Percentiles rank a stretch among this genome's conserved stretches.
Evolutionary conservation across 2,329 filamentous ascomycete genomes (phyloP).

Genomic region (Penicillium sumatraense): DNA sequence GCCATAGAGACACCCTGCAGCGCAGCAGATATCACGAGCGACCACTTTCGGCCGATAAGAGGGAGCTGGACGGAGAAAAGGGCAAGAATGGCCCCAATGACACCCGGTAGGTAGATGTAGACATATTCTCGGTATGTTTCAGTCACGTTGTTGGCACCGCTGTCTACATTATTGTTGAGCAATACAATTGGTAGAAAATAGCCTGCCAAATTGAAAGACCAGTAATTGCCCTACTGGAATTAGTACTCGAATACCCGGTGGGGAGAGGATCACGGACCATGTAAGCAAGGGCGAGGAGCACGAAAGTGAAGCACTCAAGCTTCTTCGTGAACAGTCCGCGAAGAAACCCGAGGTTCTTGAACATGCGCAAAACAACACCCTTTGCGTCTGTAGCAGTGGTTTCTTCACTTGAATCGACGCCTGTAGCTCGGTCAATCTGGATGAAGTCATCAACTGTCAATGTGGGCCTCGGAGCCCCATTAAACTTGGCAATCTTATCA

Average conservation of each 20-base stretch:
- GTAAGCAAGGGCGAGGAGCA: slow-evolving; percentile 8
- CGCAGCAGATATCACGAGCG: slow-evolving; percentile 13
- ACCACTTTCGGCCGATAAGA: slow-evolving; percentile 17
- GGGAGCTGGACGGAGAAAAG: slow-evolving; percentile 16
- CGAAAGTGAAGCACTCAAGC: slow-evolving; percentile 9
- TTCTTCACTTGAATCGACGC: background rate
- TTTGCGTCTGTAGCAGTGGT: background rate
- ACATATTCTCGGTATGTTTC: slow-evolving; percentile 18
- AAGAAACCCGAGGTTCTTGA: slow-evolving; percentile 4
- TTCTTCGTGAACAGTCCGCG: slow-evolving; percentile 4
- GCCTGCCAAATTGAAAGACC: slow-evolving; percentile 17
- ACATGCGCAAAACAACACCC: background rate
- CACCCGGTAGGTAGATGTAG: slow-evolving; percentile 17
- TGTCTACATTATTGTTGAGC: slow-evolving; percentile 16
- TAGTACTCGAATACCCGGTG: background rate
- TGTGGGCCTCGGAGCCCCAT: slow-evolving; percentile 7
- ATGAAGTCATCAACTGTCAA: slow-evolving; percentile 12
- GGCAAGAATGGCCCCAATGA: slow-evolving; percentile 16
- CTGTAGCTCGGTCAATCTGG: background rate
- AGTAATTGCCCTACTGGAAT: slow-evolving; percentile 15
- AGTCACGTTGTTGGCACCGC: slow-evolving; percentile 8
- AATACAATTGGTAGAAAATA: slow-evolving; percentile 17
- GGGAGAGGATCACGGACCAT: background rate
- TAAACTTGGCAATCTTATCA: slow-evolving; percentile 16
- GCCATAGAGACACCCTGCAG: slow-evolving; percentile 19